Conservation (phyloP, 371 early-diverging fungal species). For the Sporodiniella umbellata region DNA sequence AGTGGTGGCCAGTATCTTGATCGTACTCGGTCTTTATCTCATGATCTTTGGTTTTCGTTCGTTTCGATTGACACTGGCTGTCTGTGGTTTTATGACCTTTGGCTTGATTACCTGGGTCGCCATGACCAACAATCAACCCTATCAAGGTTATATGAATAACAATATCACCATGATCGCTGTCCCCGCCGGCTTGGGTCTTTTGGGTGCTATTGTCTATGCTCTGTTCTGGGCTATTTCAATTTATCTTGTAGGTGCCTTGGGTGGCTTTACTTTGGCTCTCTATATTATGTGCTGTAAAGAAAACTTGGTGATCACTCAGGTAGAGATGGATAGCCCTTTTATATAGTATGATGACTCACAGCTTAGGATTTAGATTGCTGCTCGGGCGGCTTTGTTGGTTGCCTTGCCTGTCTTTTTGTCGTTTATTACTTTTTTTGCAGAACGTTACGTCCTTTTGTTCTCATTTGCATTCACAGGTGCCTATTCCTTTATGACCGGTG, state of each 20-base stretch:
- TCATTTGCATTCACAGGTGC: constrained; percentile 34
- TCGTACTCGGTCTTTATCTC: constrained; percentile 30
- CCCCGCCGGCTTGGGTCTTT: constrained; percentile 17
- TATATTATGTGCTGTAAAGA: constrained; percentile 16
- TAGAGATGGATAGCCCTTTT: too few relatives aligned
- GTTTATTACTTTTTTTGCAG: constrained; percentile 18
- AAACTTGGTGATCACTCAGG: constrained; percentile 13
- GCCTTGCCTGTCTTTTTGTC: constrained; percentile 16
- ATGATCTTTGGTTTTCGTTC: constrained; percentile 29
- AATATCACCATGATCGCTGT: constrained; percentile 22
- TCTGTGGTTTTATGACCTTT: constrained; percentile 32
- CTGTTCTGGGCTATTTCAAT: constrained; percentile 20
- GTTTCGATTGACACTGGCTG: constrained; percentile 25
- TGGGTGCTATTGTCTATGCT: constrained; percentile 24
- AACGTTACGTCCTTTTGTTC: constrained; percentile 13
- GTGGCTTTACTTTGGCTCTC: constrained; percentile 19
- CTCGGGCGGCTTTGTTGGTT: constrained; percentile 10
- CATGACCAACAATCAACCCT: constrained; percentile 24
- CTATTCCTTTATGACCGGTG: constrained; percentile 27
- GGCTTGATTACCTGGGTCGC: constrained; percentile 27
- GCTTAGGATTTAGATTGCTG: neutral
- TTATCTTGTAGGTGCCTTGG: constrained; percentile 14
- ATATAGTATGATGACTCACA: neutral
- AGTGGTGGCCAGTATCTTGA: constrained; percentile 26
- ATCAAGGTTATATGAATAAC: constrained; percentile 22